A percentile compares a stretch with the other conserved stretches of the same genome.
Evolutionary conservation across 176 grass and related monocot species (phyloP).

Genomic region (Microstegium vimineum): DNA sequence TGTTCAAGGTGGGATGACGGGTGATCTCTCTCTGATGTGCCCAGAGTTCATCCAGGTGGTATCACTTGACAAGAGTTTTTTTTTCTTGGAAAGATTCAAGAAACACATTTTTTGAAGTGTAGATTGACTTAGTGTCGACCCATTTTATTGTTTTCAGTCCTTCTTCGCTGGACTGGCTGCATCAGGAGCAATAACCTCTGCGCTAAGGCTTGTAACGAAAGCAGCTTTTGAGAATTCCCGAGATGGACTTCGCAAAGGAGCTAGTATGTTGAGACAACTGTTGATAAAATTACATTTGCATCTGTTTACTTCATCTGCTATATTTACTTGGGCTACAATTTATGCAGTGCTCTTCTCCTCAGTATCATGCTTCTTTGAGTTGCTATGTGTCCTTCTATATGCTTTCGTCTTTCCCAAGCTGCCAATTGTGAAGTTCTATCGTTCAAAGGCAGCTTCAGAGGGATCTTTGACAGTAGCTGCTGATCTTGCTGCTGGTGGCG

Average conservation of each 20-base stretch:
- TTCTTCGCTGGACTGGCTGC: slow-evolving; percentile 69
- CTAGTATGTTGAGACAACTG: slow-evolving; percentile 38
- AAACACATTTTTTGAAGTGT: not conserved
- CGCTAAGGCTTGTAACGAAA: slow-evolving; percentile 58
- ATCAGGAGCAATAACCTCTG: slow-evolving; percentile 60
- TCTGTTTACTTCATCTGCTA: not conserved
- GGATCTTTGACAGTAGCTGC: slow-evolving; percentile 55
- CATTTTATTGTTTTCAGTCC: slow-evolving; percentile 23
- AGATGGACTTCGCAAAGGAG: slow-evolving; percentile 68
- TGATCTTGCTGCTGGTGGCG: slow-evolving; percentile 63
- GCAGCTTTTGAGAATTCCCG: slow-evolving; percentile 56
- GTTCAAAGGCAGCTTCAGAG: slow-evolving; percentile 61
- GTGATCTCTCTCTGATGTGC: slow-evolving; percentile 71
- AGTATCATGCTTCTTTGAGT: slow-evolving; percentile 59
- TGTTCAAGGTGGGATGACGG: slow-evolving; percentile 69
- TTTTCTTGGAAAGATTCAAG: not conserved
- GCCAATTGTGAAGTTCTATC: slow-evolving; percentile 58
- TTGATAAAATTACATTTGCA: not conserved
- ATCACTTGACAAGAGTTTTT: not conserved
- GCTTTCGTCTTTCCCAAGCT: slow-evolving; percentile 61
- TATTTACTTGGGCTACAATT: not conserved
- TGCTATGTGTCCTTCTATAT: slow-evolving; percentile 57
- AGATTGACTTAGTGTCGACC: not conserved
- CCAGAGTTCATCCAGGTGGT: slow-evolving; percentile 72
- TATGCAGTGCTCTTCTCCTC: slow-evolving; percentile 65